A percentile compares a stretch with the other conserved stretches of the same genome.
Evolutionary conservation across 164 flowering plant genomes (phyloP).

Genomic region (Euptelea pleiosperma): DNA sequence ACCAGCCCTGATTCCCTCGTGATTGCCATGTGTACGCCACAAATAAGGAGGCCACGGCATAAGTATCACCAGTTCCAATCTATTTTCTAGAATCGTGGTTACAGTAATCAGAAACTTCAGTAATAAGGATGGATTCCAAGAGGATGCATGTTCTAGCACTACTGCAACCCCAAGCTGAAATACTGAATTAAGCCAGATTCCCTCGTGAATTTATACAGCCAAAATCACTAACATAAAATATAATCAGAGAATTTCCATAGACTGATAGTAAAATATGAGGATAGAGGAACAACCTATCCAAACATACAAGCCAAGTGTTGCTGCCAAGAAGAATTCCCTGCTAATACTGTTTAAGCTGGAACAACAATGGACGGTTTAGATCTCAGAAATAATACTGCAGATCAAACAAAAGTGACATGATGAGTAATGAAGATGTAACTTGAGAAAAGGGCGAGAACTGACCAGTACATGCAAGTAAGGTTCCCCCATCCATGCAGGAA

Average conservation of each 20-base stretch:
- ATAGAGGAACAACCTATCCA: conserved; percentile 66
- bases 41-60: too few relatives aligned
- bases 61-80: neutral
- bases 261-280: neutral
- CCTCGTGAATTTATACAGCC: too few relatives aligned
- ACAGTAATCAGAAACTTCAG: neutral
- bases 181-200: neutral
- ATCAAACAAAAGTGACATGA: neutral
- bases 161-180: too few relatives aligned
- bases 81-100: neutral
- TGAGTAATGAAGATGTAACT: neutral
- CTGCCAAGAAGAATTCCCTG: conserved; percentile 70
- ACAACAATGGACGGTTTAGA: conserved; percentile 9
- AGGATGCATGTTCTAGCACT: too few relatives aligned
- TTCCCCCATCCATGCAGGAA: conserved; percentile 87
- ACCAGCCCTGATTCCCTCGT: too few relatives aligned
- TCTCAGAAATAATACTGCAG: neutral
- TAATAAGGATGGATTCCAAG: neutral
- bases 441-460: conserved; percentile 11
- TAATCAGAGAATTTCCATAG: neutral
- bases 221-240: neutral
- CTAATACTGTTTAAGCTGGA: conserved; percentile 71
- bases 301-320: conserved; percentile 53
- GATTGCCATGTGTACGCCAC: too few relatives aligned
- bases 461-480: conserved; percentile 73